Conservation (phyloP, 305 asterid genomes). For the Solanum hybrid region DNA sequence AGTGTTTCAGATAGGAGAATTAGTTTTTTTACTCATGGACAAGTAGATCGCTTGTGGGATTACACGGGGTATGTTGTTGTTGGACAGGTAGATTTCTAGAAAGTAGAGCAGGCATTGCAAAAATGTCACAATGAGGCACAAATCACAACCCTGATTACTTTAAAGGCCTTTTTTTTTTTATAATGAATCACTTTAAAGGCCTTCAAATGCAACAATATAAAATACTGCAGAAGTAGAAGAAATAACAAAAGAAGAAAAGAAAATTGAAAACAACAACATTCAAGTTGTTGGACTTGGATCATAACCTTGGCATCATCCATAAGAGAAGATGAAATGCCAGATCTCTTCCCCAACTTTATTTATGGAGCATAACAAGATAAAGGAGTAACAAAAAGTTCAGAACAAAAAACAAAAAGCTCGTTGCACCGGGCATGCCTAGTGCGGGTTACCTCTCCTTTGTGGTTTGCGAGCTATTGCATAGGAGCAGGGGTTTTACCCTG, state of each 20-base stretch:
- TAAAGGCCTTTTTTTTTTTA: not conserved
- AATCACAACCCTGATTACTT: not conserved
- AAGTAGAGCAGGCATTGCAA: not conserved
- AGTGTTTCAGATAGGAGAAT: not conserved
- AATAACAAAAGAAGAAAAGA: not conserved
- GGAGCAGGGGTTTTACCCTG: not conserved
- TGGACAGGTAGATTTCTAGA: not conserved
- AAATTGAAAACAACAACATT: not conserved
- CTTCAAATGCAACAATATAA: not conserved
- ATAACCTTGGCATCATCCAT: not conserved
- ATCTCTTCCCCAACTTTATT: not conserved
- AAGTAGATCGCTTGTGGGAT: not conserved
- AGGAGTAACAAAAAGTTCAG: not conserved
- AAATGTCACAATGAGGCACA: not conserved
- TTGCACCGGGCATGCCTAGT: not conserved
- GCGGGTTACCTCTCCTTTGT: not conserved
- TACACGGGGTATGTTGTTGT: not conserved
- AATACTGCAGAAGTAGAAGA: not conserved
- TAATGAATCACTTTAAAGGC: not conserved
- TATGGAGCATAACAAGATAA: not conserved
- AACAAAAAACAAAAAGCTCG: not conserved
- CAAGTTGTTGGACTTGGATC: not conserved
- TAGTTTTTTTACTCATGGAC: not conserved
- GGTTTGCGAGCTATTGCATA: not conserved
- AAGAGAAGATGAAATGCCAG: not conserved